Base-by-base conservation (phyloP, 148 eudicot species). In the Fallopia convolvulus region DNA sequence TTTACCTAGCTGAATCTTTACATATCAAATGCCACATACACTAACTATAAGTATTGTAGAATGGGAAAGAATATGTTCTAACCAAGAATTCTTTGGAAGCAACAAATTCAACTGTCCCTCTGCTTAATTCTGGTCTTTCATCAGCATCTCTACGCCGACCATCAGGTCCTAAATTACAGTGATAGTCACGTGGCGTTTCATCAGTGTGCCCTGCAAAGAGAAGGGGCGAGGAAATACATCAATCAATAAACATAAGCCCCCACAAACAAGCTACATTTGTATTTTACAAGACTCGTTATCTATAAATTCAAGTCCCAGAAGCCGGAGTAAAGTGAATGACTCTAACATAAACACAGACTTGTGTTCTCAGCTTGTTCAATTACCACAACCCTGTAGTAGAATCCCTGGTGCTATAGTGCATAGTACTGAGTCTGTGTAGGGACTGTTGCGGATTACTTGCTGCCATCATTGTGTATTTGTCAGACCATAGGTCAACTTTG, bases 91-190 rank as follows among this genome's bases (percentile, higher is more conserved):
- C 99, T 82, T 88, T 91, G 5, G 99, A 71, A 58, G 99, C 99
- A 76, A 95, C 89, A 88, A 95, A 95, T 87, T 95, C 99, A 82
- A 95, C 99, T 48, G 99, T 95, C 84, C 99, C 99, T 85, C 90
- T 85, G 83, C 97, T 91, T 77, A 92, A 84, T 81, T 95, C 97
- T 77, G 99, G 94, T 82, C 99, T 91, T 75, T 95, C 99, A 85
- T 95, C 99, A 82, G 97, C 97, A 88, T 95, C 97, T 87, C 97
- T 86, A 72, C 99, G 97, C 78, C 97, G 91, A 75, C 99, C 99
- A 89, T 92, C 97, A 77, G 97, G 97, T 49, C 90, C 97, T 81
- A 92, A 83, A 83, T 95, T 92, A 88, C 97, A 92, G 63, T 95
- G 99, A 83, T 95, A 95, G 55, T 92, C 99, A 77, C 97, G 91